Evolutionary conservation across 2,329 filamentous ascomycete genomes (phyloP).

Genomic region (Didymella keratinophila): DNA sequence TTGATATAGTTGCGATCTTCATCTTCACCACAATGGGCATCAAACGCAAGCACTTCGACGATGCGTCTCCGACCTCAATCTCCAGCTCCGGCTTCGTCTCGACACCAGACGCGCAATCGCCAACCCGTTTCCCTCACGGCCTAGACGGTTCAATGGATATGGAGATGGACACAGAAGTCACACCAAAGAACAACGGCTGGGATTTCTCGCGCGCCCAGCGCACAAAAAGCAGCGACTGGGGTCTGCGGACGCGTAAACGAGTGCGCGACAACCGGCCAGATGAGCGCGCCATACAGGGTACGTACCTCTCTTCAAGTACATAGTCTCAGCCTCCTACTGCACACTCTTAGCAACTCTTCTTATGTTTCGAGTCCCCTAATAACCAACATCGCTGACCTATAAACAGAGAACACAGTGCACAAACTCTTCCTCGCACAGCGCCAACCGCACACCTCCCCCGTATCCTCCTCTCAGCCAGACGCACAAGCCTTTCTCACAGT

Average conservation of each 20-base stretch:
- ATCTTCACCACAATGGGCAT: constrained; percentile 56
- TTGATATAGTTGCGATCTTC: not conserved
- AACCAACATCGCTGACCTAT: no score
- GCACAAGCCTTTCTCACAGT: constrained; percentile 16
- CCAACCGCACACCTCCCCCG: constrained; percentile 40
- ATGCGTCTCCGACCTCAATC: constrained; percentile 56
- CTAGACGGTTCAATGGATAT: constrained; percentile 37
- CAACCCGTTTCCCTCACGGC: constrained; percentile 32
- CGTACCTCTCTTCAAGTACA: not conserved
- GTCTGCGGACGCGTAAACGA: constrained; percentile 66
- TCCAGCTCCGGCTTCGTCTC: constrained; percentile 47
- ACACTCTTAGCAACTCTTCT: no score
- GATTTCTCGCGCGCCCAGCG: constrained; percentile 38
- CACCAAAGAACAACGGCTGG: constrained; percentile 29
- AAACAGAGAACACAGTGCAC: constrained; percentile 54
- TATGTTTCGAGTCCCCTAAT: no score
- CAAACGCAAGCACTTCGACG: constrained; percentile 65
- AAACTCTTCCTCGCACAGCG: constrained; percentile 57
- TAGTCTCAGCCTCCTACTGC: no score
- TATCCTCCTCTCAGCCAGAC: constrained; percentile 29
- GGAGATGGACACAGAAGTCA: constrained; percentile 32
- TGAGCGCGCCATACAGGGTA: constrained; percentile 64
- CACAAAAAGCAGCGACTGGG: constrained; percentile 53
- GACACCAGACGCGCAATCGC: constrained; percentile 43
- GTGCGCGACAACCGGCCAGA: constrained; percentile 66